phyloP scores from a whole-genome alignment of 352 stramenopile species.

The Thalassiosira livingstoniorum region DNA sequence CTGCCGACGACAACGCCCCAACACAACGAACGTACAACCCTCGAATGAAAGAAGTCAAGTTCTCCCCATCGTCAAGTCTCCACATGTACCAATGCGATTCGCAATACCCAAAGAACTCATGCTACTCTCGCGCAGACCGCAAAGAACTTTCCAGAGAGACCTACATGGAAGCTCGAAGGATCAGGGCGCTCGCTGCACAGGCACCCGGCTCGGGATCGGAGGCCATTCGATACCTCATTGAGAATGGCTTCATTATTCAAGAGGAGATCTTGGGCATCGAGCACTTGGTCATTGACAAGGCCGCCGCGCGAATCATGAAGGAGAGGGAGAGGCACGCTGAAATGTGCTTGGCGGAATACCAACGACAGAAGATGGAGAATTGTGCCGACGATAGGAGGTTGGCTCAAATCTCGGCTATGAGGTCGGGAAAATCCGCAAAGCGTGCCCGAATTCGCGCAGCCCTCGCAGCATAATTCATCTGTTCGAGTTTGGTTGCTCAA shows the following conservation, averaged over 20 bases:
- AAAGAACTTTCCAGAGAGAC: not conserved
- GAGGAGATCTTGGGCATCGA: conserved; percentile 25
- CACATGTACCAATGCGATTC: not conserved
- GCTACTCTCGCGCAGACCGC: not conserved
- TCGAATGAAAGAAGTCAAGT: too few relatives aligned
- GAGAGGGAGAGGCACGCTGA: not conserved
- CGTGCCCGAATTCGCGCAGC: conserved; percentile 5
- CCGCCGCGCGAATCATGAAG: not conserved
- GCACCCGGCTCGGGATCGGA: not conserved
- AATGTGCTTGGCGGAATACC: not conserved
- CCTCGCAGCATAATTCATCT: conserved; percentile 16
- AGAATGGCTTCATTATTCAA: not conserved
- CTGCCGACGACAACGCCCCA: too few relatives aligned
- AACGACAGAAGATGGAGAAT: not conserved
- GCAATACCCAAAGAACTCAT: not conserved
- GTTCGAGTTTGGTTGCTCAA: too few relatives aligned
- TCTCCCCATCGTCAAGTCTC: not conserved
- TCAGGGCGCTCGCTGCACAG: not conserved
- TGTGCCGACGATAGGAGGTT: not conserved
- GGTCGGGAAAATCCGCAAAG: conserved; percentile 2
- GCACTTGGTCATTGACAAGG: conserved; percentile 2
- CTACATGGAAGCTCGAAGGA: not conserved
- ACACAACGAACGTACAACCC: too few relatives aligned
- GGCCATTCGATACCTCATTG: conserved; percentile 10
- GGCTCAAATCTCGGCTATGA: not conserved